Evolutionary conservation across 148 eudicot species (phyloP).

Genomic region (Chenopodium album): DNA sequence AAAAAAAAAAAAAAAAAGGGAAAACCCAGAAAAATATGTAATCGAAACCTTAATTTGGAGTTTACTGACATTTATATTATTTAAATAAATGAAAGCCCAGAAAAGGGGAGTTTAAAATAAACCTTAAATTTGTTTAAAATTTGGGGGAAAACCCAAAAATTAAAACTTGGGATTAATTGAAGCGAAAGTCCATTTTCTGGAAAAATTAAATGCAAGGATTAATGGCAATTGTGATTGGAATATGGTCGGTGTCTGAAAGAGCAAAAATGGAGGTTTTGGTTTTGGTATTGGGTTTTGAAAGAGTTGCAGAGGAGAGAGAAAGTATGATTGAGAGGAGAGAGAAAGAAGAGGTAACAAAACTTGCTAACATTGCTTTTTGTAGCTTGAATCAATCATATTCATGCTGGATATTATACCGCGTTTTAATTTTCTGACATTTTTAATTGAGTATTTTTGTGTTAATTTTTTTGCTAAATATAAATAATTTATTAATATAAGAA

Average conservation of each 20-base stretch:
- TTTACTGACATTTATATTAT: neutral
- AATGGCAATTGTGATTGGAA: neutral
- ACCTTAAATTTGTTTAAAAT: neutral
- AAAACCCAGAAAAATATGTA: neutral
- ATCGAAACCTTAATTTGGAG: neutral
- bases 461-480: too few species aligned
- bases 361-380: conserved; percentile 14
- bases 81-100: neutral
- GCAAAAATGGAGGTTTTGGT: conserved; percentile 19
- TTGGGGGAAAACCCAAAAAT: conserved; percentile 15
- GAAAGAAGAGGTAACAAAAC: neutral
- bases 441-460: too few species aligned
- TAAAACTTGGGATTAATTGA: neutral
- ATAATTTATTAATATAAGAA: too few species aligned
- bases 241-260: conserved; percentile 30
- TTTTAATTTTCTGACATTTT: neutral
- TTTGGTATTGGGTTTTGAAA: neutral
- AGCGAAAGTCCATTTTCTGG: neutral
- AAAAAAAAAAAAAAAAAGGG: too few species aligned
- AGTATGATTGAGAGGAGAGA: neutral
- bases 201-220: neutral
- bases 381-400: neutral
- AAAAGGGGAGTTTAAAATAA: neutral
- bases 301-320: conserved; percentile 2
- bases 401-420: conserved; percentile 16